phyloP scores from a whole-genome alignment of 441 rosid genomes.

The Metrosideros polymorpha region DNA sequence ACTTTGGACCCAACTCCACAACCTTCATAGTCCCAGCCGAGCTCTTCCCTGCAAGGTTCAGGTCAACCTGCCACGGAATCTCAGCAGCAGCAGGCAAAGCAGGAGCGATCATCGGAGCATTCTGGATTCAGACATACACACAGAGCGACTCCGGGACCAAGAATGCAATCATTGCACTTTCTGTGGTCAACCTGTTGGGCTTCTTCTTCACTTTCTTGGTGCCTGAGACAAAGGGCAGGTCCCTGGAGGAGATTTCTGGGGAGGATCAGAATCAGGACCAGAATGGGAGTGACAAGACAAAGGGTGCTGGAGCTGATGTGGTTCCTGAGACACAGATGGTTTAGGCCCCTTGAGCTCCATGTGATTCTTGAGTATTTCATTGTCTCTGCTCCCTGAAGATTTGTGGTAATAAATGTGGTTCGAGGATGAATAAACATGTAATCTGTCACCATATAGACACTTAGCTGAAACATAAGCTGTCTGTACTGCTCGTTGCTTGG shows the following conservation, averaged over 20 bases:
- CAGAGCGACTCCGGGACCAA: slow-evolving; percentile 15
- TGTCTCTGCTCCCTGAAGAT: neutral
- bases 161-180: slow-evolving; percentile 31
- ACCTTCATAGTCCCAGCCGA: slow-evolving; percentile 67
- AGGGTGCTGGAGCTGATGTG: neutral
- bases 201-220: slow-evolving; percentile 42
- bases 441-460: neutral
- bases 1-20: slow-evolving; percentile 67
- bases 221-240: slow-evolving; percentile 55
- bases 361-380: neutral
- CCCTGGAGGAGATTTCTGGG: slow-evolving; percentile 56
- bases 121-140: slow-evolving; percentile 35
- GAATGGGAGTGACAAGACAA: slow-evolving; percentile 1
- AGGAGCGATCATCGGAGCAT: slow-evolving; percentile 66
- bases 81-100: slow-evolving; percentile 65
- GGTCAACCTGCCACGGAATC: slow-evolving; percentile 66
- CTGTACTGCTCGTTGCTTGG: neutral
- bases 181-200: slow-evolving; percentile 37
- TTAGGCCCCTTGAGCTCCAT: neutral
- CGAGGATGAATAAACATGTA: neutral
- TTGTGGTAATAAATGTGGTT: neutral
- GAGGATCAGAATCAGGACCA: slow-evolving; percentile 20
- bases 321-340: slow-evolving; percentile 4
- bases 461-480: neutral
- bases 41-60: slow-evolving; percentile 52